Evolutionary conservation across 495 filamentous ascomycete genomes (phyloP).

Genomic region (Penicillium maclennaniae): DNA sequence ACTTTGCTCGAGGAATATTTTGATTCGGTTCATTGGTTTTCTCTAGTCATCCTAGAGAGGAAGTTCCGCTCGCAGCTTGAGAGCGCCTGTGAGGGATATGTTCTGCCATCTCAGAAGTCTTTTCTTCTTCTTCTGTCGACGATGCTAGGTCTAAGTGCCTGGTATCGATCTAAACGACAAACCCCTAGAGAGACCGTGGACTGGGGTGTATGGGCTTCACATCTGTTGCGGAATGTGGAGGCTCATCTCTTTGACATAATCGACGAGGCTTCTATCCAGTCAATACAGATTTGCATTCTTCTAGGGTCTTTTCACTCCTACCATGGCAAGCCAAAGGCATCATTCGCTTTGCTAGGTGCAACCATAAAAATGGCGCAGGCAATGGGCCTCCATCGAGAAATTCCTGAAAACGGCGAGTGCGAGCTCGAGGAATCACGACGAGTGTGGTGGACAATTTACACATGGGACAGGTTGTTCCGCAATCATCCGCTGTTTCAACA

Average conservation of each 20-base stretch:
- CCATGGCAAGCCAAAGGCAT: slow-evolving; percentile 32
- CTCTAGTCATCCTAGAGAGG: slow-evolving; percentile 28
- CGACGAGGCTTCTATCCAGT: slow-evolving; percentile 28
- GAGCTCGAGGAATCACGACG: slow-evolving; percentile 32
- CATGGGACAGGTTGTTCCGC: slow-evolving; percentile 36
- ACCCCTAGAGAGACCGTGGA: slow-evolving; percentile 12
- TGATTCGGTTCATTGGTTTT: slow-evolving; percentile 35
- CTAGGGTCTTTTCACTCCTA: slow-evolving; percentile 35
- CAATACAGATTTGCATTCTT: slow-evolving; percentile 30
- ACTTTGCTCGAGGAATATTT: slow-evolving; percentile 31
- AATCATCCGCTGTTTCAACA: too few relatives aligned
- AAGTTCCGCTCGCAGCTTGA: slow-evolving; percentile 26
- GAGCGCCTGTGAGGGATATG: slow-evolving; percentile 25
- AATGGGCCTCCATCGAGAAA: slow-evolving; percentile 31
- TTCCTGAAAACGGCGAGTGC: slow-evolving; percentile 6
- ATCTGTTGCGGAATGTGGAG: slow-evolving; percentile 19
- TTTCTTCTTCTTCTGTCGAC: slow-evolving; percentile 27
- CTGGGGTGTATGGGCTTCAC: slow-evolving; percentile 11
- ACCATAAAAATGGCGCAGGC: slow-evolving; percentile 34
- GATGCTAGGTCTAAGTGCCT: slow-evolving; percentile 29
- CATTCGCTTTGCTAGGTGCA: slow-evolving; percentile 33
- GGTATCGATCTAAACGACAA: slow-evolving; percentile 37
- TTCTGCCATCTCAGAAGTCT: slow-evolving; percentile 21
- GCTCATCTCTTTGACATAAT: slow-evolving; percentile 31
- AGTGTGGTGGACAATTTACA: slow-evolving; percentile 39